A percentile compares a stretch with the other conserved stretches of the same genome.
Evolutionary conservation across 1,284 basidiomycete species (phyloP).

Genomic region (Austropuccinia psidii): DNA sequence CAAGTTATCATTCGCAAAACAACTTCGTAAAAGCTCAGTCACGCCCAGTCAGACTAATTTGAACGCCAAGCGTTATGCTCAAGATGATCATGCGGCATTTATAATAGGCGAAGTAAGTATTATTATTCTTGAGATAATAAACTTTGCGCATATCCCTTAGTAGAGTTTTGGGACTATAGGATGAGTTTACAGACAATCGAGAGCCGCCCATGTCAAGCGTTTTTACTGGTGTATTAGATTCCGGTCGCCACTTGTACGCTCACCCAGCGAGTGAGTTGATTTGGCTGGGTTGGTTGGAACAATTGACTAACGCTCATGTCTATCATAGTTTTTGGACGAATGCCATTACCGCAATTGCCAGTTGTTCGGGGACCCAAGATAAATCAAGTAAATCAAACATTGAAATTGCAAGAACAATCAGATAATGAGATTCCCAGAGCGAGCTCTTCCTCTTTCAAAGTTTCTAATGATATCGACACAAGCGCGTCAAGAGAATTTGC

Average conservation of each 20-base stretch:
- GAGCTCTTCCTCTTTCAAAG: too few relatives aligned
- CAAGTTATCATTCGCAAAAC: not conserved
- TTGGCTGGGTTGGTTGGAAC: not conserved
- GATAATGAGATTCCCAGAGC: too few relatives aligned
- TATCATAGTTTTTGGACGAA: conserved; percentile 15
- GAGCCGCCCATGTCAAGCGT: conserved; percentile 26
- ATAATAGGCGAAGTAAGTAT: conserved; percentile 16
- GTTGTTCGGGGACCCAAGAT: not conserved
- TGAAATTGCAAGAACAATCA: too few relatives aligned
- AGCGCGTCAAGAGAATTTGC: too few relatives aligned
- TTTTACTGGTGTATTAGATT: conserved; percentile 14
- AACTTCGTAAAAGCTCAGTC: conserved; percentile 7
- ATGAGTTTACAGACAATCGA: conserved; percentile 15
- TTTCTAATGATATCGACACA: too few relatives aligned
- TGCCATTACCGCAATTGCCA: conserved; percentile 9
- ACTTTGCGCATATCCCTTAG: not conserved
- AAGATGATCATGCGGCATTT: conserved; percentile 2
- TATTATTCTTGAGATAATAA: not conserved
- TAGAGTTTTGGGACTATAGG: not conserved
- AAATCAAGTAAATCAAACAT: not conserved
- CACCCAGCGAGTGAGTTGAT: conserved; percentile 18
- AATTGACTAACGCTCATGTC: not conserved
- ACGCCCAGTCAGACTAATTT: conserved; percentile 23
- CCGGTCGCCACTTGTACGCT: not conserved
- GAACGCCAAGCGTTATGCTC: conserved; percentile 10